Evolutionary conservation across 495 filamentous ascomycete species (phyloP).

Genomic region (Podospora sp.): DNA sequence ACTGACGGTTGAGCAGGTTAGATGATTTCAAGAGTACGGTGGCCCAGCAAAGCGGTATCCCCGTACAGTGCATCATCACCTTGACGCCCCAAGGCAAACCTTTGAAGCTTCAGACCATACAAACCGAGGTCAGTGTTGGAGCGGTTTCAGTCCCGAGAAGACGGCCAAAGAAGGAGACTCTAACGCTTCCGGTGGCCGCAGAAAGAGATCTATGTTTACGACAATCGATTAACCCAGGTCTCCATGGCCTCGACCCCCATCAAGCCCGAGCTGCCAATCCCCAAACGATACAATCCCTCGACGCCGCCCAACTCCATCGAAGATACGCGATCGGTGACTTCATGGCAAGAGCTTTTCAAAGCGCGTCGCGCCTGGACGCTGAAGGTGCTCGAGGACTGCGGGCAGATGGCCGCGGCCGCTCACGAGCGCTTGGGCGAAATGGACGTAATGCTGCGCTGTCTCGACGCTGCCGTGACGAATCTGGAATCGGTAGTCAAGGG

Average conservation of each 20-base stretch:
- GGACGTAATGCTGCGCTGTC: slow-evolving; percentile 69
- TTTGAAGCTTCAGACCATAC: slow-evolving; percentile 72
- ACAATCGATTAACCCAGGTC: slow-evolving; percentile 64
- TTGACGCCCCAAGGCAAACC: slow-evolving; percentile 83
- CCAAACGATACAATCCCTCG: slow-evolving; percentile 59
- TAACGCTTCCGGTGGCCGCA: slow-evolving; percentile 37
- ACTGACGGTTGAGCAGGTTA: slow-evolving; percentile 34
- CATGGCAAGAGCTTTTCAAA: slow-evolving; percentile 82
- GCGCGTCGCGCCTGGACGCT: slow-evolving; percentile 74
- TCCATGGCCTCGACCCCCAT: slow-evolving; percentile 40
- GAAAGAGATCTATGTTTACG: slow-evolving; percentile 88
- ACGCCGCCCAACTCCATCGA: slow-evolving; percentile 72
- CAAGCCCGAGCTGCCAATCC: slow-evolving; percentile 57
- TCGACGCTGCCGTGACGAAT: slow-evolving; percentile 78
- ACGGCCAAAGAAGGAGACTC: slow-evolving; percentile 3
- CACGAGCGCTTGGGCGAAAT: slow-evolving; percentile 62
- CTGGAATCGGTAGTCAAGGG: slow-evolving; percentile 73
- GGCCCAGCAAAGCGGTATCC: slow-evolving; percentile 64
- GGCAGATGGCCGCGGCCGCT: slow-evolving; percentile 54
- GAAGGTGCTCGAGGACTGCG: slow-evolving; percentile 64
- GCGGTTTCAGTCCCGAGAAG: not conserved
- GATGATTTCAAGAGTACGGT: slow-evolving; percentile 76
- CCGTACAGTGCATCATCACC: slow-evolving; percentile 71
- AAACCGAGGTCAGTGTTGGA: slow-evolving; percentile 66
- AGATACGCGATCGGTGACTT: slow-evolving; percentile 69